Evolutionary conservation across 306 rosid species (phyloP), one percentile per base, ranked within the genome.

Genomic region (Hippophae gyantsensis): DNA sequence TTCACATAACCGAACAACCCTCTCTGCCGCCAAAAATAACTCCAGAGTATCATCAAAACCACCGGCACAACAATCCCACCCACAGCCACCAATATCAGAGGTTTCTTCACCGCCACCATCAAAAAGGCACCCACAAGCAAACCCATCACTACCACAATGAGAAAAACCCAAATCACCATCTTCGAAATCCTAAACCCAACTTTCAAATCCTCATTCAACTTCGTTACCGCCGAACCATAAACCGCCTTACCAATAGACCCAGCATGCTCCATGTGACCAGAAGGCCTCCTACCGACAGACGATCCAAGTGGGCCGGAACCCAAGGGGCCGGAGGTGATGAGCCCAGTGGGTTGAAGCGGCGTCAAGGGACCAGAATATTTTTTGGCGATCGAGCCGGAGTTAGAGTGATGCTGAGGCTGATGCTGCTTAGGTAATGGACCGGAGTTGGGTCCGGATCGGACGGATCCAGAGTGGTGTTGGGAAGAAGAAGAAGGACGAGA

Each of bases 71-170:
- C 13, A 62, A 84, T 51, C 54, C 67, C 85, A 0, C 64, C 94
- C 23, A 79, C 82, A 52, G 82, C 85, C 69, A 80, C 77, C 62
- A 88, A 62, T 45, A 88, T 76, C 67, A 79, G 71, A 12, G 85
- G 69, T 75, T 88, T 93, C 89, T 93, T 86, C 70, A 86, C 99
- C 26, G 97, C 94, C 78, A 82, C 96, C 89, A 84, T 77, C 59
- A 93, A 73, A 69, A 93, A 93, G 57, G 76, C 90, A 26, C 99
- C 99, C 13, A 93, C 86, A 9, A 93, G 79, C 70, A 93, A 76
- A 18, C 89, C 81, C 84, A 89, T 84, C 58, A 71, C 99, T 45
- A 77, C 82, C 60, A 71, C 86, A 74, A 74, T 95, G 82, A 88
- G 8, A 13, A 86, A 74, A 5, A 80, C 84, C 95, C 99, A 93